Evolutionary conservation across 2,329 filamentous ascomycete species (phyloP).

Genomic region (Botrytis sinoallii): DNA sequence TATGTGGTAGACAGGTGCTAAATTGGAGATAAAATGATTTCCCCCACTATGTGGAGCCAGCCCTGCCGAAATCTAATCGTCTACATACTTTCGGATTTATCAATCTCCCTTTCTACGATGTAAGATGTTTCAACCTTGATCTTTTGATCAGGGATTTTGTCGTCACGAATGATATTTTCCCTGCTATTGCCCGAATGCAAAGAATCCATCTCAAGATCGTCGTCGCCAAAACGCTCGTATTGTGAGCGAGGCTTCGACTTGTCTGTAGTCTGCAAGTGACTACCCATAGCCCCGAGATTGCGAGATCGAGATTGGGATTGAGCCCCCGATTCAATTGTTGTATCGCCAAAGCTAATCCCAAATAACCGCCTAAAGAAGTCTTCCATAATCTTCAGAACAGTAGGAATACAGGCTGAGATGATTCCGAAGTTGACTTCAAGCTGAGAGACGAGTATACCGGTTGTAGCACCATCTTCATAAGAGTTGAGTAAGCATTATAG

Average conservation of each 20-base stretch:
- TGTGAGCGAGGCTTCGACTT: slow-evolving; percentile 5
- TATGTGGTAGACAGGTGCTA: neutral
- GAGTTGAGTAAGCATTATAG: neutral
- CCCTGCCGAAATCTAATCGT: neutral
- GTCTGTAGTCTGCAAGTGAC: neutral
- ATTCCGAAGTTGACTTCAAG: slow-evolving; percentile 25
- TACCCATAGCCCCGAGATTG: neutral
- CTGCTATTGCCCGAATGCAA: slow-evolving; percentile 10
- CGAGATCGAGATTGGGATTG: slow-evolving; percentile 7
- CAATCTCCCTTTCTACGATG: neutral
- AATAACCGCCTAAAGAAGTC: slow-evolving; percentile 17
- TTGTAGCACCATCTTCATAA: slow-evolving; percentile 15
- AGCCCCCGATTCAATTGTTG: neutral
- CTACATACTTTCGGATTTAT: neutral
- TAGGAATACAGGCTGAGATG: slow-evolving; percentile 23
- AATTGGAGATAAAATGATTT: neutral
- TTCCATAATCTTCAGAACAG: slow-evolving; percentile 20
- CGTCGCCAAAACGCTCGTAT: slow-evolving; percentile 11
- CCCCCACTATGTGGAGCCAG: neutral
- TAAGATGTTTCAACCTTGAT: slow-evolving; percentile 12
- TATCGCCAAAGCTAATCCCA: neutral
- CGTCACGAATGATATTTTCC: neutral
- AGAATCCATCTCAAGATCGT: slow-evolving; percentile 9
- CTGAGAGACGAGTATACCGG: slow-evolving; percentile 22
- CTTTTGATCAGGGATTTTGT: neutral